A percentile compares a stretch with the other conserved stretches of the same genome.
phyloP scores from a whole-genome alignment of 495 filamentous ascomycete species.

The Oidiodendron maius region DNA sequence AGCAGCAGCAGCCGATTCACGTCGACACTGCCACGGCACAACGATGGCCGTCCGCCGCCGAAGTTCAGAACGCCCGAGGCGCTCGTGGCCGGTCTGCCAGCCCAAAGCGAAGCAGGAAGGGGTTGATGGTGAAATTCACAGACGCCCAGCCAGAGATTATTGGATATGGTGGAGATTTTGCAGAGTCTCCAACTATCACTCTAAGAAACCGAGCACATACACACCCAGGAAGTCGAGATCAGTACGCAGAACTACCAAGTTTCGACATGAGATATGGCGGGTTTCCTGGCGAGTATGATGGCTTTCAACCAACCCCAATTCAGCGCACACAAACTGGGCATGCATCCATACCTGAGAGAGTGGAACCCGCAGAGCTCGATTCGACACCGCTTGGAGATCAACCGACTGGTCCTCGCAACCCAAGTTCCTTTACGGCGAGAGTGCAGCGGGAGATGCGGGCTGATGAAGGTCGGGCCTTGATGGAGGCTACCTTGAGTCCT shows the following conservation, averaged over 20 bases:
- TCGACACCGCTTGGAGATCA: not conserved
- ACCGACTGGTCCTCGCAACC: conserved; percentile 2
- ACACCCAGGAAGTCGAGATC: conserved; percentile 10
- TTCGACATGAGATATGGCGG: not conserved
- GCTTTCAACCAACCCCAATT: conserved; percentile 22
- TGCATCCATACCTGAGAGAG: conserved; percentile 20
- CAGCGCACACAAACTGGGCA: conserved; percentile 46
- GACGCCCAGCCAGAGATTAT: conserved; percentile 67
- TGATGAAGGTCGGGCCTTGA: conserved; percentile 66
- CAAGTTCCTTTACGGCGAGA: conserved; percentile 41
- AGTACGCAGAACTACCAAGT: conserved; percentile 26
- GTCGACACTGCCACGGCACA: conserved; percentile 21
- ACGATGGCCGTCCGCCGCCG: conserved; percentile 22
- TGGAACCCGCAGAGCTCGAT: conserved; percentile 18
- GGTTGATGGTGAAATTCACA: conserved; percentile 65
- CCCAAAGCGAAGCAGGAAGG: conserved; percentile 43
- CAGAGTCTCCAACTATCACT: conserved; percentile 55
- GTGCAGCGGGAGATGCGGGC: conserved; percentile 68
- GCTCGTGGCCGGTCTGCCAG: conserved; percentile 14
- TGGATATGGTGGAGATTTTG: conserved; percentile 82
- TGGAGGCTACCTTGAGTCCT: conserved; percentile 33
- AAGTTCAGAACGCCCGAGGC: conserved; percentile 10
- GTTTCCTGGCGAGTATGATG: conserved; percentile 2
- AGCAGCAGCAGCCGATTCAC: conserved; percentile 12
- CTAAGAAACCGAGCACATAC: conserved; percentile 34